These are phyloP conservation scores for Aspergillus candidus DNA, from an alignment of 2,329 filamentous ascomycete species.

Conservation along the genomic window DNA sequence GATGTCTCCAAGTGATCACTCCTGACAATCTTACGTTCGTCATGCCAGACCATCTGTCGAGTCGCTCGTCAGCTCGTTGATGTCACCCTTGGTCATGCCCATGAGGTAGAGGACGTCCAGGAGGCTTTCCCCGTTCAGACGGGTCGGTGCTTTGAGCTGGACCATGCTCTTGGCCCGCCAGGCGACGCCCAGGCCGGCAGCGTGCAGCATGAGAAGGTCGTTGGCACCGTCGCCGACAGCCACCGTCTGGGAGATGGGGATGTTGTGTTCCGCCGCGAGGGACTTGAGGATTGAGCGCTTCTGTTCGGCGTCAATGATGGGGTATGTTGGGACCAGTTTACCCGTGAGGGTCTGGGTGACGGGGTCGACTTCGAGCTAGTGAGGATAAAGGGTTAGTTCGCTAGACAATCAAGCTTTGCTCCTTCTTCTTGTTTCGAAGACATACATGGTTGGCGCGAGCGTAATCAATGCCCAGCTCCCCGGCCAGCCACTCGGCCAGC, in stretches of 20 bases:
- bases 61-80: slow-evolving; percentile 37
- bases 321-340: slow-evolving; percentile 46
- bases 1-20: too few relatives aligned
- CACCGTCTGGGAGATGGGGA: slow-evolving; percentile 50
- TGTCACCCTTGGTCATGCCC: slow-evolving; percentile 47
- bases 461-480: slow-evolving; percentile 75
- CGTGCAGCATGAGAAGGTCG: slow-evolving; percentile 59
- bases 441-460: slow-evolving; percentile 77
- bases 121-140: slow-evolving; percentile 54
- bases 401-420: not conserved
- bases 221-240: slow-evolving; percentile 61
- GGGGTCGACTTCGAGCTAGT: slow-evolving; percentile 45
- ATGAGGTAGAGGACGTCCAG: slow-evolving; percentile 55
- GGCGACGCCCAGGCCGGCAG: slow-evolving; percentile 57
- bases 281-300: slow-evolving; percentile 52
- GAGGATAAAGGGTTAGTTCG: slow-evolving; percentile 2
- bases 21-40: not conserved
- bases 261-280: slow-evolving; percentile 50
- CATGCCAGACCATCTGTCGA: not conserved
- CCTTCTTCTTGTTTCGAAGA: not conserved
- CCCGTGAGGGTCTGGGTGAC: slow-evolving; percentile 49
- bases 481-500: slow-evolving; percentile 78
- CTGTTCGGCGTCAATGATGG: slow-evolving; percentile 55
- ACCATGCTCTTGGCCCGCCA: slow-evolving; percentile 61
- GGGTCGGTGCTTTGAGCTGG: slow-evolving; percentile 54